Evolutionary conservation across 768 basidiomycete genomes (phyloP).

Genomic region (Xerocomellus amylosporus): DNA sequence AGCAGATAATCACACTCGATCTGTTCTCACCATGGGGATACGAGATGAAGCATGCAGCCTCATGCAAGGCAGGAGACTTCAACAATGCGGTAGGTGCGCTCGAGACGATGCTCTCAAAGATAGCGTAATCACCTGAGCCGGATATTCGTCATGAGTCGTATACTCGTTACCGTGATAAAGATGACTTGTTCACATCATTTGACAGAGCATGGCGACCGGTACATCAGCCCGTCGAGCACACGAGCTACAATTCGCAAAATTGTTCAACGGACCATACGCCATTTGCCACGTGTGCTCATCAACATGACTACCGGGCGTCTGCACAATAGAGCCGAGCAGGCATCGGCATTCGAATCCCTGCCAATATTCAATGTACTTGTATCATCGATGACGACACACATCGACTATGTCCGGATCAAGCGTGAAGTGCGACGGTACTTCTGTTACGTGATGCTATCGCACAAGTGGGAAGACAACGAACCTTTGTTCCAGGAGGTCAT

Average conservation of each 20-base stretch:
- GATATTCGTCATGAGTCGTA: too few relatives aligned
- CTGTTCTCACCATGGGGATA: too few relatives aligned
- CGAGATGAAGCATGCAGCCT: too few relatives aligned
- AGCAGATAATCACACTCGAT: too few relatives aligned
- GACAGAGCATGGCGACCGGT: background rate
- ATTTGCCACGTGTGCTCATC: background rate
- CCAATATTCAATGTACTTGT: background rate
- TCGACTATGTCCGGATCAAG: background rate
- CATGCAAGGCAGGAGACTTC: too few relatives aligned
- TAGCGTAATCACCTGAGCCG: too few relatives aligned
- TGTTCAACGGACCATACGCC: background rate
- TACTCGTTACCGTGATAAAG: background rate
- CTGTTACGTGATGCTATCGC: slow-evolving; percentile 3
- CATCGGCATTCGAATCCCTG: background rate
- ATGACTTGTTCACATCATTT: background rate
- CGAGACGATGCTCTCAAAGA: too few relatives aligned
- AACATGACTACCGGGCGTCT: background rate
- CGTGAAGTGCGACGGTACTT: background rate
- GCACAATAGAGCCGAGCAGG: background rate
- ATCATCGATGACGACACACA: background rate
- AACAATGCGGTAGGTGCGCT: too few relatives aligned
- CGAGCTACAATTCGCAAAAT: background rate
- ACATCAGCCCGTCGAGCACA: background rate
- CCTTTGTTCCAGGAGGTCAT: background rate
- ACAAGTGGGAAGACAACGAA: slow-evolving; percentile 5